Base-by-base conservation (phyloP, 2,329 filamentous ascomycete genomes). In the Talaromyces sp. region DNA sequence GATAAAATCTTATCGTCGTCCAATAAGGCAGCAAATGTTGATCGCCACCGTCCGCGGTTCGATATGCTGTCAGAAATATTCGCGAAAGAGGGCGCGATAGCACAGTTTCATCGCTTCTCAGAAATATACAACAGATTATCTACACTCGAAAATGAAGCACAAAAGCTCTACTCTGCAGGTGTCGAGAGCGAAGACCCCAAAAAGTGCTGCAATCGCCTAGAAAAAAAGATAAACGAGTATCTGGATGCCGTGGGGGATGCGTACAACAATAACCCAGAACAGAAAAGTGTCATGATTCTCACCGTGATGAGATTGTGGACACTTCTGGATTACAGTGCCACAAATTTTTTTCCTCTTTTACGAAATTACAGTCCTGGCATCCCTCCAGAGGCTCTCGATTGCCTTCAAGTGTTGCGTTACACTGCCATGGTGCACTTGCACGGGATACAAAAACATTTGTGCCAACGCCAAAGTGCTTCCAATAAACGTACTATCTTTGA, bases 281-380 rank as follows among this genome's bases (percentile, higher is more conserved):
- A 81, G 29, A 80, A 78, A 63, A 86, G 84, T 29, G 60, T 71
- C 0, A 77, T 83, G 66, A 69, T 88, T 0, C 75, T 89, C 1
- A 78, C 73, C 9, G 51, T 84, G 0, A 79, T 89, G 67, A 80
- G 84, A 55, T 64, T 86, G 0, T 90, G 86, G 86, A 68, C 82
- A 3, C 65, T 68, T 1, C 77, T 88, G 68, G 87, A 90, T 63
- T 65, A 72, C 11, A 69, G 67, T 17, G 80, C 81, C 0, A 70
- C 75, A 0, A 10, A 50, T 0, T 61, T 63, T 0, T 84, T 76
- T 51, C 79, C 81, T 0, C 67, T 87, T 0, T 70, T 90, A 0
- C 32, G 55, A 0, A 71, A 82, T 0, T 86, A 81, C 58, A 74
- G 81, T 10, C 83, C 85, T 0, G 72, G 76, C 0, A 82, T 90